Conservation (phyloP, 345 rosid species). For the Theobroma cacao region DNA sequence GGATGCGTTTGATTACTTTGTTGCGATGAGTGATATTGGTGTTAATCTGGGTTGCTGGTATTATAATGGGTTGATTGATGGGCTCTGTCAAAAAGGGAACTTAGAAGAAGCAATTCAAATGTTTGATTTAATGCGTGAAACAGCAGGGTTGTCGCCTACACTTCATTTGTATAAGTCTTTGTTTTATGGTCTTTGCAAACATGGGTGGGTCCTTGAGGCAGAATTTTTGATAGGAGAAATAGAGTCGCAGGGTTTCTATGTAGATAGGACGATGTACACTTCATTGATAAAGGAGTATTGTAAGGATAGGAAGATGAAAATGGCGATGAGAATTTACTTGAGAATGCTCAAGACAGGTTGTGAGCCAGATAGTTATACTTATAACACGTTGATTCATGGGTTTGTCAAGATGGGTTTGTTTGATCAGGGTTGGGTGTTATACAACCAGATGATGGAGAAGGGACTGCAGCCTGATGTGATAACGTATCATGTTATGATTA, state of each 20-base stretch:
- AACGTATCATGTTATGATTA: slow-evolving; percentile 52
- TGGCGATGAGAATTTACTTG: slow-evolving; percentile 53
- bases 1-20: slow-evolving; percentile 49
- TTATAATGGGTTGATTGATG: slow-evolving; percentile 47
- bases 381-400: slow-evolving; percentile 62
- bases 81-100: slow-evolving; percentile 44
- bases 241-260: slow-evolving; percentile 50
- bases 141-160: slow-evolving; percentile 35
- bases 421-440: slow-evolving; percentile 42
- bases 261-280: slow-evolving; percentile 57
- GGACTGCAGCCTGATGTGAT: slow-evolving; percentile 38
- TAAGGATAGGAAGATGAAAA: slow-evolving; percentile 52
- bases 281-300: slow-evolving; percentile 48
- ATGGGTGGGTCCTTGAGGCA: slow-evolving; percentile 46
- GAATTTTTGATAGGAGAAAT: slow-evolving; percentile 51
- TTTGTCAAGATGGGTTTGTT: slow-evolving; percentile 47
- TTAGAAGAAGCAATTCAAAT: slow-evolving; percentile 50
- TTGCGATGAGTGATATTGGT: slow-evolving; percentile 26
- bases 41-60: slow-evolving; percentile 37
- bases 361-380: slow-evolving; percentile 50
- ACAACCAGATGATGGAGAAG: slow-evolving; percentile 38
- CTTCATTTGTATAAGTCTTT: slow-evolving; percentile 47
- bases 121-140: slow-evolving; percentile 43
- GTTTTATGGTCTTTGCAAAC: slow-evolving; percentile 62
- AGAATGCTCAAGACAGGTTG: slow-evolving; percentile 62